Base-by-base conservation (phyloP, 2,329 filamentous ascomycete species). In the Thermothelomyces thermophilus region DNA sequence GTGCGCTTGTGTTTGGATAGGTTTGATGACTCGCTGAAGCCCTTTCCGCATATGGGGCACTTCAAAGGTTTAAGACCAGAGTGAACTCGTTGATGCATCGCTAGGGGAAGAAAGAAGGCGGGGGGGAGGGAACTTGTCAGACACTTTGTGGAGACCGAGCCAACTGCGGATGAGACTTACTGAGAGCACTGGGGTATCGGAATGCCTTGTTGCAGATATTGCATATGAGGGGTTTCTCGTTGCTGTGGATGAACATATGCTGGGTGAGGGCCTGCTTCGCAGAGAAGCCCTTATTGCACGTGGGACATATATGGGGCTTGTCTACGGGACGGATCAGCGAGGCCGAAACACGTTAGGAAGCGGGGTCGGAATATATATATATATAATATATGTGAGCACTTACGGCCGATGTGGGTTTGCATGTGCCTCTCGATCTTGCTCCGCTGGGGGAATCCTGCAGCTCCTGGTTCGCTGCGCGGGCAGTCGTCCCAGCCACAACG, bases 251-350 rank as follows among this genome's bases (percentile, higher is more conserved):
- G 16, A 82, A 75, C 61, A 79, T 72, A 58, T 87, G 84, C 61
- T 86, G 83, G 36, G 80, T 76, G 6, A 86, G 72, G 1, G 84
- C 80, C 62, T 86, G 83, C 57, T 82, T 79, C 2, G 82, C 82
- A 0, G 83, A 85, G 59, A 86, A 80, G 3, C 70, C 69, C 50
- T 77, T 69, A 9, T 72, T 69, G 58, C 83, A 87, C 17, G 71
- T 68, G 2, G 68, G 60, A 55, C 80, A 84, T 39, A 70, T 67
- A 49, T 76, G 80, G 6, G 79, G 77, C 64, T 84, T 84, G 60
- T 74, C 81, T 83, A n/a, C 16, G 26, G 17, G n/a, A 7, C 14
- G 43, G 14, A 41, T 51, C 40, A 41, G 40, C 11, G 16, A 14
- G 7, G 11, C 7, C 2, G 39, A 30, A 35, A 3, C 11, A 24